Evolutionary conservation across 2,329 filamentous ascomycete genomes (phyloP), one percentile per base, ranked within the genome.

Genomic region (Raffaelea ambrosiae): DNA sequence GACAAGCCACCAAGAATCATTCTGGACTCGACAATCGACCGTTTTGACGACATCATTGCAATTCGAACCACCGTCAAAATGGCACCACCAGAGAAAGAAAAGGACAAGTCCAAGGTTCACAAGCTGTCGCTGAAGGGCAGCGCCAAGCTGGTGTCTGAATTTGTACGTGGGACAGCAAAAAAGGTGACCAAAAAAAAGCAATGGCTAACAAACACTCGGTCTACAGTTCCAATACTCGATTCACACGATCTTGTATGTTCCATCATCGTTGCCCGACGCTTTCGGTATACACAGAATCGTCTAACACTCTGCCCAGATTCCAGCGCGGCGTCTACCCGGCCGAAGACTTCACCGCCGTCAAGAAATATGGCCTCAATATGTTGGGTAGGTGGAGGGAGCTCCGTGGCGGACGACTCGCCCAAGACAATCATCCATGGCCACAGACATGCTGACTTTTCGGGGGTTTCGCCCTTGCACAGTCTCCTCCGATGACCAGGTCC

Each of bases 301-400:
- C 41, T 41, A 14, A 45, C 45, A 43, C 8, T 11, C 33, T 16
- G 7, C 26, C 14, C 57, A 91, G 87, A 46, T 96, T 95, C 68
- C 91, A 97, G 67, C 79, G 82, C 61, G 82, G 81, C 51, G 81
- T 86, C 55, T 86, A 98, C 66, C 93, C 93, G 22, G 88, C 93
- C 46, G 93, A 98, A 62, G 93, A 98, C 71, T 98, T 98, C 64
- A 88, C 86, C 56, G 85, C 89, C 38, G 90, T 98, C 61, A 98
- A 98, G 72, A 98, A 98, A 71, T 98, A 98, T 84, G 93, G 93
- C 59, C 79, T 98, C 60, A 97, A 95, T 61, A 95, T 96, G 89
- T 86, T 95, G 59, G 79, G 81, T 86, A 20, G 2, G 51, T 45
- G n/a, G n/a, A n/a, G n/a, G n/a, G n/a, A n/a, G n/a, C n/a, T n/a